Evolutionary conservation across 768 basidiomycete species (phyloP), one percentile per base, ranked within the genome.

Genomic region (Kwoniella bestiolae): DNA sequence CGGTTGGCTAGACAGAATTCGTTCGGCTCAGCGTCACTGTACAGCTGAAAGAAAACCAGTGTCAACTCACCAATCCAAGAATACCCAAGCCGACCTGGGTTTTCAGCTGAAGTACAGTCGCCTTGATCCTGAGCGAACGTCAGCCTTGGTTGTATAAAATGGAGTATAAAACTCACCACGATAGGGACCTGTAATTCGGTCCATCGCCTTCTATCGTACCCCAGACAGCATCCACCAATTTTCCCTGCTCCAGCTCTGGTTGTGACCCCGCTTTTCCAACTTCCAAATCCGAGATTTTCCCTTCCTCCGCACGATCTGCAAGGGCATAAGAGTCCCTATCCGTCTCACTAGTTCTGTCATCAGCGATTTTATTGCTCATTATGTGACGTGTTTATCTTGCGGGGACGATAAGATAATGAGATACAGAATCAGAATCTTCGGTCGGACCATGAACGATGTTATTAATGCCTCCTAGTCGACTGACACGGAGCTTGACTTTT

Each of bases 11-110:
- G 14, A n/a, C 8, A 18, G 23, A 3, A 21, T 9, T 11, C 1
- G 23, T 21, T 23, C 3, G 12, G 1, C 18, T 55, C n/a, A 51
- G 50, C 11, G 50, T 28, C 29, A 8, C 9, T 23, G 11, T 6
- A 28, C 23, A 16, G 29, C 6, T 51, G 23, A 26, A 6, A 3
- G 25, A 14, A 51, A 5, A 14, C 21, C 5, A 26, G 3, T 28
- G 5, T 18, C 16, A 5, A 59, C 70, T 53, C 52, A 68, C 70
- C 32, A 74, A 31, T 29, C 67, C 68, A 3, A 75, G 51, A 6
- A 75, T 63, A 66, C 73, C 73, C 23, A 75, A 45, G 5, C 73
- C 73, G 21, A 75, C 72, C 56, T 72, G 70, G 11, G 66, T 66
- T 34, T 75, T 75, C 50, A 70, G 60, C 57, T 70, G 63, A 23